Conservation (phyloP, 2,329 filamentous ascomycete species). For the Colletotrichum magnum region DNA sequence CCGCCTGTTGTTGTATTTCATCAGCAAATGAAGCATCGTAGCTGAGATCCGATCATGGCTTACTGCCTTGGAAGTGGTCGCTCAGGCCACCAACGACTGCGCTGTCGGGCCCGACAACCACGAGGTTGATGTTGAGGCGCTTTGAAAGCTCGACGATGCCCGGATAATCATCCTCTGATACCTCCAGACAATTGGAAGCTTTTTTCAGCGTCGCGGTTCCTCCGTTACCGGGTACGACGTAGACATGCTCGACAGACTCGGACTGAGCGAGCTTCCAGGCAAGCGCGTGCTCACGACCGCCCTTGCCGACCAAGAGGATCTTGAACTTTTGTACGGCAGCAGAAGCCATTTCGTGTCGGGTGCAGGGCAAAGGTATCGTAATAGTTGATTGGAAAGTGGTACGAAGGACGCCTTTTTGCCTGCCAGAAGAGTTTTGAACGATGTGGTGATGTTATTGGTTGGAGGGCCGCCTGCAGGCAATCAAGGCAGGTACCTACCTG, state of each 20-base stretch:
- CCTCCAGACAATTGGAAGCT: constrained; percentile 77
- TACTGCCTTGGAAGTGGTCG: constrained; percentile 77
- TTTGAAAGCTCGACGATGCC: constrained; percentile 82
- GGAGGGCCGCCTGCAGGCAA: neutral
- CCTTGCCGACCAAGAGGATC: constrained; percentile 91
- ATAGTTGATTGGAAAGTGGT: too few relatives aligned
- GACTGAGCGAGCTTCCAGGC: constrained; percentile 95
- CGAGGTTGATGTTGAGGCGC: constrained; percentile 81
- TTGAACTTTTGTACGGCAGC: constrained; percentile 56
- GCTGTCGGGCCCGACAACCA: constrained; percentile 92
- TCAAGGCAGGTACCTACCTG: too few relatives aligned
- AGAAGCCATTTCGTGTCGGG: neutral
- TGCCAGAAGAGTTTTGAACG: neutral
- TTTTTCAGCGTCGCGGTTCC: constrained; percentile 80
- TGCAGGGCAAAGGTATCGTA: too few relatives aligned
- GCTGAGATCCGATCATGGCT: neutral
- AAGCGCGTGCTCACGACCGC: constrained; percentile 93
- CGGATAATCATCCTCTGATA: constrained; percentile 83
- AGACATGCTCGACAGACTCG: constrained; percentile 81
- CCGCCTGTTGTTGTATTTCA: constrained; percentile 59
- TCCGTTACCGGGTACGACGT: constrained; percentile 84
- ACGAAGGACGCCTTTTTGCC: neutral
- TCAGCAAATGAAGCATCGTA: neutral
- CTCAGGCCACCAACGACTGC: constrained; percentile 94
- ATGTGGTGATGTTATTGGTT: neutral